A percentile compares a stretch with the other conserved stretches of the same genome.
Conservation (phyloP, 805 yeast genomes). For the Starmerella apis region DNA sequence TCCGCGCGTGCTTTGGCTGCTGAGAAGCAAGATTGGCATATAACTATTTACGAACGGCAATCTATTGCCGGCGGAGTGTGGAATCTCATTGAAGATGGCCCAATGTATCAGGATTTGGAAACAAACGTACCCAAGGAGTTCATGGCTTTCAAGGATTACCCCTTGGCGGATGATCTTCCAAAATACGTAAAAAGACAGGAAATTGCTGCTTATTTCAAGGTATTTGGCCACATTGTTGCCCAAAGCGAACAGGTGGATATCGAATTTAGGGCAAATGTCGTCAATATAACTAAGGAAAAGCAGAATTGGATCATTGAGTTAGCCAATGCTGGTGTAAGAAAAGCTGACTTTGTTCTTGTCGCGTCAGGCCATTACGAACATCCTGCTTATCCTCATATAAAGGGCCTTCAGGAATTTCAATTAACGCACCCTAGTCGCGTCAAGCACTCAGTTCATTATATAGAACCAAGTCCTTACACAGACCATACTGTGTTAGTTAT, state of each 20-base stretch:
- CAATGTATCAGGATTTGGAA: conserved; percentile 56
- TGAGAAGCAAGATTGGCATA: conserved; percentile 37
- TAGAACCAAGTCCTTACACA: conserved; percentile 38
- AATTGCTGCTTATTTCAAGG: conserved; percentile 49
- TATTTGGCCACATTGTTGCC: conserved; percentile 41
- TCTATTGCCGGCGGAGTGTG: conserved; percentile 60
- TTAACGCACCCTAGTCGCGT: conserved; percentile 27
- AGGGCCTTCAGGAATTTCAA: conserved; percentile 33
- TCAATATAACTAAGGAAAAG: conserved; percentile 32
- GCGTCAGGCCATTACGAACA: conserved; percentile 56
- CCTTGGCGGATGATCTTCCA: conserved; percentile 39
- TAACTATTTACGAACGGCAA: conserved; percentile 53
- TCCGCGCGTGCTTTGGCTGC: conserved; percentile 50
- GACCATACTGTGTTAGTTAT: conserved; percentile 46
- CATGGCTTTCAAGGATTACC: conserved; percentile 52
- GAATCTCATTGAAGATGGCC: conserved; percentile 42
- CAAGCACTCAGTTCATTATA: conserved; percentile 47
- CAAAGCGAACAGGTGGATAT: conserved; percentile 28
- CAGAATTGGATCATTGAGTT: conserved; percentile 35
- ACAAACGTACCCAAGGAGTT: conserved; percentile 55
- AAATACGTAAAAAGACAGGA: conserved; percentile 51
- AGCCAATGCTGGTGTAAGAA: conserved; percentile 25
- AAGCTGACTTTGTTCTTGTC: conserved; percentile 47
- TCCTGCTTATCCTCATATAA: conserved; percentile 48
- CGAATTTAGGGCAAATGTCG: conserved; percentile 41